phyloP scores from a whole-genome alignment of 2,329 filamentous ascomycete genomes.

The Arthrocladium fulminans region DNA sequence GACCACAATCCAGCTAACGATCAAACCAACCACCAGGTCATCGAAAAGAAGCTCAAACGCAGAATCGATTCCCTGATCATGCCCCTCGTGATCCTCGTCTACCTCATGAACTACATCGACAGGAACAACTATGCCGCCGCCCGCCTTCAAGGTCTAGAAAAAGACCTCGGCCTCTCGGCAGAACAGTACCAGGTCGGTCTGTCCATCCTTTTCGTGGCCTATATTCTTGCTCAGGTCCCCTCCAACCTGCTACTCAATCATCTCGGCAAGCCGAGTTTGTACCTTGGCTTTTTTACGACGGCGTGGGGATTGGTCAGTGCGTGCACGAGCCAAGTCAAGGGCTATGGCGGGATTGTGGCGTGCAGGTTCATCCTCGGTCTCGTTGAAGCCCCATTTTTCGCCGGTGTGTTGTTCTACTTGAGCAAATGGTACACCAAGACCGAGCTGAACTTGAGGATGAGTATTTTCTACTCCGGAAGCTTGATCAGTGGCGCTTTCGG shows the following conservation, averaged over 20 bases:
- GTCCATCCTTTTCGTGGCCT: constrained; percentile 37
- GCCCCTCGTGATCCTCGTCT: constrained; percentile 46
- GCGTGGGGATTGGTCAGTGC: constrained; percentile 41
- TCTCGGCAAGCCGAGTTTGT: constrained; percentile 29
- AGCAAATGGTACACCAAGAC: constrained; percentile 47
- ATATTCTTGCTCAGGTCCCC: constrained; percentile 34
- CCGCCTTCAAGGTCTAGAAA: constrained; percentile 34
- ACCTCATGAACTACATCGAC: constrained; percentile 40
- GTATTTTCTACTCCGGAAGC: constrained; percentile 45
- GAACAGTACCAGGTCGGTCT: constrained; percentile 36
- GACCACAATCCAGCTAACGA: too few relatives aligned
- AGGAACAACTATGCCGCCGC: constrained; percentile 42
- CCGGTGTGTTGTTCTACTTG: constrained; percentile 42
- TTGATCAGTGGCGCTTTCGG: constrained; percentile 45
- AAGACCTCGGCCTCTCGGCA: constrained; percentile 29
- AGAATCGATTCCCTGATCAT: constrained; percentile 33
- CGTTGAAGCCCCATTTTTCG: constrained; percentile 39
- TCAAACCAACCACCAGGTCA: too few relatives aligned
- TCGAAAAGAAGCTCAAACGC: constrained; percentile 31
- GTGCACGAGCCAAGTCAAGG: constrained; percentile 36
- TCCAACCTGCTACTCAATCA: constrained; percentile 37
- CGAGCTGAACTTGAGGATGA: constrained; percentile 39
- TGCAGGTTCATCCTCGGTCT: constrained; percentile 39
- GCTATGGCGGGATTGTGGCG: constrained; percentile 31
- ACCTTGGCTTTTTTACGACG: constrained; percentile 37